phyloP scores from a whole-genome alignment of 495 filamentous ascomycete species.

The Rusavskia elegans region DNA sequence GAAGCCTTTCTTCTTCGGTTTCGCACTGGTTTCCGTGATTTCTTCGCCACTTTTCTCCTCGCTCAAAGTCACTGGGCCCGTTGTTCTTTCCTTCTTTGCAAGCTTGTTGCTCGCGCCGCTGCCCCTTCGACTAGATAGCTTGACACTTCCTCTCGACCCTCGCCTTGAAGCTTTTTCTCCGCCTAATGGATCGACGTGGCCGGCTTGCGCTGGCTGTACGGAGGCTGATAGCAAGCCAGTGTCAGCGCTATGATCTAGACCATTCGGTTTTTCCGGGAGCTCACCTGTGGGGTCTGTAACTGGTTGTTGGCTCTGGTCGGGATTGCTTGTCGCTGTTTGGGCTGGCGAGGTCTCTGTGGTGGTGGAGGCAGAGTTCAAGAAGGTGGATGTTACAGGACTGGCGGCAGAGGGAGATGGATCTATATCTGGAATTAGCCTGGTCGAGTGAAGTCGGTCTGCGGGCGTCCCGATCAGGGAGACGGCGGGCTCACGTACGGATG shows the following conservation, averaged over 20 bases:
- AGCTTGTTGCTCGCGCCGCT: slow-evolving; percentile 51
- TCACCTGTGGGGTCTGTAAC: background rate
- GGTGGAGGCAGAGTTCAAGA: background rate
- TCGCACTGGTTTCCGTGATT: slow-evolving; percentile 21
- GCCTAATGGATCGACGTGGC: slow-evolving; percentile 48
- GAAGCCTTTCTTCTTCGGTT: slow-evolving; percentile 45
- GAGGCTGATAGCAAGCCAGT: slow-evolving; percentile 6
- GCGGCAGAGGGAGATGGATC: background rate
- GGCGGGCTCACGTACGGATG: background rate
- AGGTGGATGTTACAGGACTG: background rate
- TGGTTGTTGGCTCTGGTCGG: background rate
- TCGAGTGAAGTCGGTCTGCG: background rate
- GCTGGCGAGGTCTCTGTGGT: background rate
- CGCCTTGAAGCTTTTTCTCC: slow-evolving; percentile 40
- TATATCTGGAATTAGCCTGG: background rate
- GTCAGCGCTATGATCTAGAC: background rate
- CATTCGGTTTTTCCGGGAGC: background rate
- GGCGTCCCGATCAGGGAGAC: background rate
- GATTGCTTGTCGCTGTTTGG: background rate
- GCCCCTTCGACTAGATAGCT: slow-evolving; percentile 48
- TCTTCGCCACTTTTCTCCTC: slow-evolving; percentile 14
- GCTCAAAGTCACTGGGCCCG: slow-evolving; percentile 15
- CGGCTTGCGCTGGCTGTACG: slow-evolving; percentile 43
- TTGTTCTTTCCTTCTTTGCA: slow-evolving; percentile 26
- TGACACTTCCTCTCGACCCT: slow-evolving; percentile 54